These are phyloP conservation scores for Cyberlindnera xishuangbannaensis DNA, from an alignment of 805 yeast species.

Conservation along the genomic window DNA sequence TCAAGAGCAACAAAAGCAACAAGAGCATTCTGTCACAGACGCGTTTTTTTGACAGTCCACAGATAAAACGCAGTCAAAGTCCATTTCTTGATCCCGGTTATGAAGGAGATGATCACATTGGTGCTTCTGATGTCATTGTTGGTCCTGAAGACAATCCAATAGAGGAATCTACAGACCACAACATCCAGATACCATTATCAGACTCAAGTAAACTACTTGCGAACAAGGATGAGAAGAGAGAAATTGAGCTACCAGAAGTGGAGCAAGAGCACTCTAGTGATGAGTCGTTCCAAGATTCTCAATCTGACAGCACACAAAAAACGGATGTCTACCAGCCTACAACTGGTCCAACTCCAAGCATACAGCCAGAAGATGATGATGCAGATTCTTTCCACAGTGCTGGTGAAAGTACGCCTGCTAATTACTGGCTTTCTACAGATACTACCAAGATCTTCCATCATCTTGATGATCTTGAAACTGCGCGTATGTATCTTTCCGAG, in stretches of 20 bases:
- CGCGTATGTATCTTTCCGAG: conserved; percentile 22
- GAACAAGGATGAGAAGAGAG: too few species aligned
- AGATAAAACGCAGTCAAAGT: conserved; percentile 18
- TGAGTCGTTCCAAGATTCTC: too few species aligned
- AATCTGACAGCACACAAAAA: too few species aligned
- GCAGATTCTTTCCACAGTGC: conserved; percentile 10
- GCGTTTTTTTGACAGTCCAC: conserved; percentile 18
- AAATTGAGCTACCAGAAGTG: too few species aligned
- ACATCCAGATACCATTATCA: conserved; percentile 9
- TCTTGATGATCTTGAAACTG: conserved; percentile 28
- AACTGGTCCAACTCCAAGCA: too few species aligned
- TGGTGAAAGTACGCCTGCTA: conserved; percentile 5
- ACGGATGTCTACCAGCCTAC: too few species aligned
- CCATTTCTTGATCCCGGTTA: conserved; percentile 22
- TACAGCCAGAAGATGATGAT: too few species aligned
- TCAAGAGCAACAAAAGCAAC: conserved; percentile 10
- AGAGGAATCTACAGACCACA: conserved; percentile 27
- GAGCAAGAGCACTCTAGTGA: too few species aligned
- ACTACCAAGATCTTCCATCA: conserved; percentile 23
- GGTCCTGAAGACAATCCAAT: conserved; percentile 22
- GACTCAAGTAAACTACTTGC: conserved; percentile 1
- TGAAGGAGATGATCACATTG: conserved; percentile 17
- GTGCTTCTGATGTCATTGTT: conserved; percentile 1
- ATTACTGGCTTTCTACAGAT: conserved; percentile 27
- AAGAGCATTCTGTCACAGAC: conserved; percentile 16